Conservation (phyloP, 768 basidiomycete species). For the Leccinum barrowsii region DNA sequence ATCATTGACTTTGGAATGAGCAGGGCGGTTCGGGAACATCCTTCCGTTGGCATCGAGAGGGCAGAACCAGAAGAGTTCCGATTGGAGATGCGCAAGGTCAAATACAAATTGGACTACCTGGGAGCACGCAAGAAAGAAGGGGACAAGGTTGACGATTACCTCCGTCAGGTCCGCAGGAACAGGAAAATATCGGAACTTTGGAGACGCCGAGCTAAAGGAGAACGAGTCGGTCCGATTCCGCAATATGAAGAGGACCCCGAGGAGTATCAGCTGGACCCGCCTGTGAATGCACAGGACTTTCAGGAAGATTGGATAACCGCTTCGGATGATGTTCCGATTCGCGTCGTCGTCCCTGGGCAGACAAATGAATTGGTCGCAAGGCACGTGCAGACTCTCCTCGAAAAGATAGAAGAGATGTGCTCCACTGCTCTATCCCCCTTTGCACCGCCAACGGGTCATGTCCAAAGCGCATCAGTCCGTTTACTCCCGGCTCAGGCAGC, state of each 20-base stretch:
- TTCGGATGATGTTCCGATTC: slow-evolving; percentile 32
- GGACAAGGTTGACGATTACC: slow-evolving; percentile 30
- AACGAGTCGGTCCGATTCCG: slow-evolving; percentile 29
- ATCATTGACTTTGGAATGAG: slow-evolving; percentile 54
- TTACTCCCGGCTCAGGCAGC: neutral
- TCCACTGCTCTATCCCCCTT: neutral
- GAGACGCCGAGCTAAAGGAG: slow-evolving; percentile 27
- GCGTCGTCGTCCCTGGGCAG: slow-evolving; percentile 39
- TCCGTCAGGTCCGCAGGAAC: slow-evolving; percentile 30
- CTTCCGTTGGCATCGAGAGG: slow-evolving; percentile 32
- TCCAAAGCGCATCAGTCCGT: neutral
- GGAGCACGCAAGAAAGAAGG: slow-evolving; percentile 36
- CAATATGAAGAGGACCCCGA: slow-evolving; percentile 29
- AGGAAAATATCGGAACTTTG: slow-evolving; percentile 22
- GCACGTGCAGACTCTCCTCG: slow-evolving; percentile 20
- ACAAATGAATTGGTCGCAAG: slow-evolving; percentile 19
- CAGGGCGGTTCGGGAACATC: slow-evolving; percentile 27
- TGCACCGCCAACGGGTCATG: neutral
- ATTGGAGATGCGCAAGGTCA: slow-evolving; percentile 54
- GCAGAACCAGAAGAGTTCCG: slow-evolving; percentile 41
- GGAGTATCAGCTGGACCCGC: slow-evolving; percentile 32
- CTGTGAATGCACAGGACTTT: slow-evolving; percentile 33
- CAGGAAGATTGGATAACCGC: slow-evolving; percentile 34
- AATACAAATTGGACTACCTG: slow-evolving; percentile 48
- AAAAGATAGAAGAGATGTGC: slow-evolving; percentile 17